Percentiles rank a stretch among this genome's conserved stretches.
phyloP scores from a whole-genome alignment of 139 green algal species.

The Eudorina sp. region DNA sequence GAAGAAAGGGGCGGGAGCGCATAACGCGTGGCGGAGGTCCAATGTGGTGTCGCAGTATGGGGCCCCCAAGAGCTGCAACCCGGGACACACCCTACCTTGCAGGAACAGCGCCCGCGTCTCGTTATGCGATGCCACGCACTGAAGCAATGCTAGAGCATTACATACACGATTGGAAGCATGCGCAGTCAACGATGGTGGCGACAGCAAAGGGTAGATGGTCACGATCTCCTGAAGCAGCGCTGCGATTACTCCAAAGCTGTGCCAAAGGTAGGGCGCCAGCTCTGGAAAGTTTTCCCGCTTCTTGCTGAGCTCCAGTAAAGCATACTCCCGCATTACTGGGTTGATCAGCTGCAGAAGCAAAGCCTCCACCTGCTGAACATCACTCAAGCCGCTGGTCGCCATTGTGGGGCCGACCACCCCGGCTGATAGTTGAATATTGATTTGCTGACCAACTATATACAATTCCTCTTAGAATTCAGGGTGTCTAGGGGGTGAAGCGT shows the following conservation, averaged over 20 bases:
- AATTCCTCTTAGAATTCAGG: too few relatives aligned
- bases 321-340: slow-evolving; percentile 87
- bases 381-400: neutral
- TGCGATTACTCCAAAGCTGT: slow-evolving; percentile 96
- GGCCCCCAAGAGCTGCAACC: neutral
- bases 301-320: slow-evolving; percentile 97
- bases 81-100: slow-evolving; percentile 71
- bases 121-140: slow-evolving; percentile 97
- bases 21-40: neutral
- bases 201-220: slow-evolving; percentile 96
- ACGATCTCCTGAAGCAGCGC: slow-evolving; percentile 98
- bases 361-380: slow-evolving; percentile 60
- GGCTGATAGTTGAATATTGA: too few relatives aligned
- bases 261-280: slow-evolving; percentile 96
- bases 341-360: slow-evolving; percentile 76
- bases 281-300: slow-evolving; percentile 97
- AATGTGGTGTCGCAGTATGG: neutral
- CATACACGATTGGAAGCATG: slow-evolving; percentile 98
- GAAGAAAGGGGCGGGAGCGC: neutral
- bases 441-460: too few relatives aligned
- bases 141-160: slow-evolving; percentile 97
- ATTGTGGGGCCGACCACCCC: slow-evolving; percentile 7
- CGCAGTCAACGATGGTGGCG: slow-evolving; percentile 92
- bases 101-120: slow-evolving; percentile 96
- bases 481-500: too few relatives aligned